Base-by-base conservation (phyloP, 2,329 filamentous ascomycete genomes). In the Fragosphaeria purpurea region DNA sequence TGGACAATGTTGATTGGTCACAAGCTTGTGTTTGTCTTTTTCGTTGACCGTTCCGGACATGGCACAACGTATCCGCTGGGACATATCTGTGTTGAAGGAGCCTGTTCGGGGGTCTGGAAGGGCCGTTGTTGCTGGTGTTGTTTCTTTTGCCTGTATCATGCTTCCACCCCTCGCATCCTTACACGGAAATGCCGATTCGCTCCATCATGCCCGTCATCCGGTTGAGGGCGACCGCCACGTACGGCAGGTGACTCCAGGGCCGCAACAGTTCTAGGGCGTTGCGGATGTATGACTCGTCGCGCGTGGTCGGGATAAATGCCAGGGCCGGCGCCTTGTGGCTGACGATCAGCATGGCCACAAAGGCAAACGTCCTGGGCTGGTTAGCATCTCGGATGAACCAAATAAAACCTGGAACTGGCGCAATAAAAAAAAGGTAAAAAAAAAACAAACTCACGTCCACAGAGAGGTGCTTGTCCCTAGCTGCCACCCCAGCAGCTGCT, bases 401-500 rank as follows among this genome's bases (percentile, higher is more conserved):
- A 7, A 37, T 37, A 3, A 13, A 32, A 22, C 22, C 22, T 22
- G 22, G 22, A 22, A 22, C 22, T 22, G 22, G 22, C 22, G 22
- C 22, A 39, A 33, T 12, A 12, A 22, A 11, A 33, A 8, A 3
- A 44, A 9, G 7, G 32, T 41, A 45, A 7, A 42, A 22, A 31
- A 11, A 33, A 11, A 7, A 6, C 10, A 22, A 38, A 52, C 53
- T 7, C 46, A 55, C 53, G 53, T 49, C 51, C 53, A 55, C 4
- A 53, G 34, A 5, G 48, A 49, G 10, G 51, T 50, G 37, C 41
- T 49, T 6, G 51, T 51, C 12, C 51, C 51, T 2, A 55, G 37
- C 40, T 51, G 50, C 53, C 53, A 55, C 11, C 46, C 44, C 3
- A 53, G 43, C 43, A 54, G 38, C 41, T 56, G 54, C 35, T 56